phyloP scores from a whole-genome alignment of 192 early-diverging fungal species.

The Rhizoclosmatium sp. region DNA sequence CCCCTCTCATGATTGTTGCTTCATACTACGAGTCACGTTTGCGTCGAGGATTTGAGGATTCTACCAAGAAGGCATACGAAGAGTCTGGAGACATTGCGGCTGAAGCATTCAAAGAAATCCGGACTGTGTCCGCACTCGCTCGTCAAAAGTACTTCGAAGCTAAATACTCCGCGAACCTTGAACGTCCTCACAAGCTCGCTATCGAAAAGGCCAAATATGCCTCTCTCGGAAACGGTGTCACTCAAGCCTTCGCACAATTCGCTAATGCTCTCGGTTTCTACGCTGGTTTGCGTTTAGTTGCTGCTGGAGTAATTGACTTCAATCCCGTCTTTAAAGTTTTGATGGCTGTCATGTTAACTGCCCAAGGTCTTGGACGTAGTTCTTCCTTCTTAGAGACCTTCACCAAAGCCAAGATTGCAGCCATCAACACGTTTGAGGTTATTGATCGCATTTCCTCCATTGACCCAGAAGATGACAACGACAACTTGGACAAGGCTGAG shows the following conservation, averaged over 20 bases:
- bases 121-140: slow-evolving; percentile 79
- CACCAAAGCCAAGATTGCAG: slow-evolving; percentile 58
- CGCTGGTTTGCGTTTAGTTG: slow-evolving; percentile 75
- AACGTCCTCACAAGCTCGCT: slow-evolving; percentile 73
- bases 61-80: slow-evolving; percentile 72
- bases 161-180: slow-evolving; percentile 67
- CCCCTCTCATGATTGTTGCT: slow-evolving; percentile 60
- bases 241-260: slow-evolving; percentile 76
- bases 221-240: slow-evolving; percentile 75
- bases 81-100: slow-evolving; percentile 71
- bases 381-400: slow-evolving; percentile 57
- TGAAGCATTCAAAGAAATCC: slow-evolving; percentile 85
- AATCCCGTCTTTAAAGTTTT: slow-evolving; percentile 49
- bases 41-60: slow-evolving; percentile 64
- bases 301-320: slow-evolving; percentile 47
- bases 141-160: slow-evolving; percentile 72
- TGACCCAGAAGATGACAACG: slow-evolving; percentile 61
- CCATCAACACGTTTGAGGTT: slow-evolving; percentile 50
- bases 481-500: slow-evolving; percentile 40
- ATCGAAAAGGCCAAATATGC: slow-evolving; percentile 68
- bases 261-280: slow-evolving; percentile 84
- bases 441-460: slow-evolving; percentile 54
- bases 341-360: slow-evolving; percentile 56
- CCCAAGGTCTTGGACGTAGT: slow-evolving; percentile 51
- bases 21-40: slow-evolving; percentile 65